A percentile compares a stretch with the other conserved stretches of the same genome.
Conservation (phyloP, 768 basidiomycete genomes). For the Tubosaeta sp. region DNA sequence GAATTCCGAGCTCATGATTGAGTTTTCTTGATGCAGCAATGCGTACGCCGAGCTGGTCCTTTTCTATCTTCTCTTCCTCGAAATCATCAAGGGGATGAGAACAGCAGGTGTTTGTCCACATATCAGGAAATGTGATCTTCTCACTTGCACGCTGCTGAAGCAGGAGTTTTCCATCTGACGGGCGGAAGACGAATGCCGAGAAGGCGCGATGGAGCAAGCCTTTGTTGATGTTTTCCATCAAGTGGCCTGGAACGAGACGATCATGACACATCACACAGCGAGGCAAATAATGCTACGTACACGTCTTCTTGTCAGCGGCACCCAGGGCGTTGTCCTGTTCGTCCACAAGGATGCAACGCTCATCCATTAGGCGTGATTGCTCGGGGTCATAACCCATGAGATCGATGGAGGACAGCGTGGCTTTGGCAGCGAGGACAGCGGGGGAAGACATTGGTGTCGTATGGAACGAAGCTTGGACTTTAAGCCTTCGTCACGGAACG, state of each 20-base stretch:
- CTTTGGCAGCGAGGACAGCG: conserved; percentile 57
- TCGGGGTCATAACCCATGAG: conserved; percentile 84
- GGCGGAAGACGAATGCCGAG: conserved; percentile 95
- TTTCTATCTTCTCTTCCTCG: conserved; percentile 73
- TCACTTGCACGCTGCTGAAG: conserved; percentile 95
- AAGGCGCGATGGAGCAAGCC: conserved; percentile 97
- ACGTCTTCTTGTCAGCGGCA: conserved; percentile 93
- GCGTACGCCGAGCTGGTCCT: conserved; percentile 77
- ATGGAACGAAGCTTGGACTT: conserved; percentile 4
- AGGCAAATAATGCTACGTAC: conserved; percentile 42
- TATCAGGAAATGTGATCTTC: conserved; percentile 98
- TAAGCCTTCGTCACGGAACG: conserved; percentile 6
- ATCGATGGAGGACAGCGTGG: conserved; percentile 70
- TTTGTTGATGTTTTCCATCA: conserved; percentile 95
- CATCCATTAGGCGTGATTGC: conserved; percentile 94
- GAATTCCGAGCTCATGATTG: conserved; percentile 95
- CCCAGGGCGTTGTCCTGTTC: conserved; percentile 83
- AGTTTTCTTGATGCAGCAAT: conserved; percentile 93
- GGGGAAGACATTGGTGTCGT: conserved; percentile 49
- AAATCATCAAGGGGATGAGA: conserved; percentile 95
- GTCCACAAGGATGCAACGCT: conserved; percentile 89
- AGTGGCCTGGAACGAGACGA: conserved; percentile 53
- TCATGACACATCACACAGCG: neutral
- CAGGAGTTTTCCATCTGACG: conserved; percentile 87
- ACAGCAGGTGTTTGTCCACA: conserved; percentile 99